phyloP scores from a whole-genome alignment of 352 stramenopile species.

The Globisporangium canariense region DNA sequence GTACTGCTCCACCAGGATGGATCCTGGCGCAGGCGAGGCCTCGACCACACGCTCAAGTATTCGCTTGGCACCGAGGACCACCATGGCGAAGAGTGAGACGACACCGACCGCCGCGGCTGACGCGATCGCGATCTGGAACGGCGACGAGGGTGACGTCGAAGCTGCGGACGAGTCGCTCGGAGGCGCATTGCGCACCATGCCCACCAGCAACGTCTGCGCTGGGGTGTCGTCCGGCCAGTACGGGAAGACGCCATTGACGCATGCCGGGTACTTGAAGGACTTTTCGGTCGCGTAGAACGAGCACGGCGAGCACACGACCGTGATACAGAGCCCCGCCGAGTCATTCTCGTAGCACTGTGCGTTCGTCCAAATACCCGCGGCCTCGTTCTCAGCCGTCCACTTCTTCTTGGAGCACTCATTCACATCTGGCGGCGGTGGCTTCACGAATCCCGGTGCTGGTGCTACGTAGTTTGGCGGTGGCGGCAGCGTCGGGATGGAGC shows the following conservation, averaged over 20 bases:
- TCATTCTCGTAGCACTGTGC: conserved; percentile 10
- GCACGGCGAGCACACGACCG: conserved; percentile 13
- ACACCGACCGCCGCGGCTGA: not conserved
- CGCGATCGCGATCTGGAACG: not conserved
- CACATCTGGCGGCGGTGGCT: not conserved
- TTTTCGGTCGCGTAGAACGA: conserved; percentile 13
- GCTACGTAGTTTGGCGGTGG: conserved; percentile 1
- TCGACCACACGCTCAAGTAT: not conserved
- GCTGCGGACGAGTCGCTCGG: not conserved
- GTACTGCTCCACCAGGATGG: not conserved
- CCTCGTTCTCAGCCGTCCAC: conserved; percentile 1
- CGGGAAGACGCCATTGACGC: conserved; percentile 11
- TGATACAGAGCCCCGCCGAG: not conserved
- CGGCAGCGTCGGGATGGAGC: conserved; percentile 2
- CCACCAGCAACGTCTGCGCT: not conserved
- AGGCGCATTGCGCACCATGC: not conserved
- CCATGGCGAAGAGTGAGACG: conserved; percentile 5
- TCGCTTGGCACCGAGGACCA: conserved; percentile 1
- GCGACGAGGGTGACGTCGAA: not conserved
- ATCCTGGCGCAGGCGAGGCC: not conserved
- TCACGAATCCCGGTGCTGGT: not conserved
- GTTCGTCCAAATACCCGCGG: conserved; percentile 13
- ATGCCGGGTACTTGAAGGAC: conserved; percentile 15
- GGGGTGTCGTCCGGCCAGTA: not conserved
- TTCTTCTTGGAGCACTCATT: conserved; percentile 12